A percentile compares a stretch with the other conserved stretches of the same genome.
Evolutionary conservation across 257 asterid species (phyloP).

Genomic region (Salvia miltiorrhiza): DNA sequence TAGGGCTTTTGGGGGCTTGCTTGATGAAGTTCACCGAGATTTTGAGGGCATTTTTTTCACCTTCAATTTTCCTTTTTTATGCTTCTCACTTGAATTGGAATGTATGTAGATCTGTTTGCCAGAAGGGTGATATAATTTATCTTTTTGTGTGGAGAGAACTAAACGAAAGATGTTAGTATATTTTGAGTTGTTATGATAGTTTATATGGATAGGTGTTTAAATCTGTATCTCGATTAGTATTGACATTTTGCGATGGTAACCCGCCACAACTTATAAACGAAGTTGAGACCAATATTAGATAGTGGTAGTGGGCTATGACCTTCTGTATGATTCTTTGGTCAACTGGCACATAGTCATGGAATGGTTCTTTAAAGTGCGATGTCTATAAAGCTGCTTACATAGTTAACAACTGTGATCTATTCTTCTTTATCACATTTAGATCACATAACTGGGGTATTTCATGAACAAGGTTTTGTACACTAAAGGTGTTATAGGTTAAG

Average conservation of each 20-base stretch:
- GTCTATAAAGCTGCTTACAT: background rate
- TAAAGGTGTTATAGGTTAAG: background rate
- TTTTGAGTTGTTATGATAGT: background rate
- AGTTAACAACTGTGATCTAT: background rate
- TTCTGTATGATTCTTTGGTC: slow-evolving; percentile 2
- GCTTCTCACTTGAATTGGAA: slow-evolving; percentile 16
- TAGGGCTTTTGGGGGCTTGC: slow-evolving; percentile 18
- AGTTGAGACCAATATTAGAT: background rate
- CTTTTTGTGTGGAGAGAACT: background rate
- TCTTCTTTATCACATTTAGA: background rate
- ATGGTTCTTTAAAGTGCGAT: background rate
- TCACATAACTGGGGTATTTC: background rate
- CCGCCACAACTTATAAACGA: background rate
- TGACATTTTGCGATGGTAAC: background rate
- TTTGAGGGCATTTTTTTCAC: background rate
- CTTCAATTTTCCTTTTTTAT: background rate
- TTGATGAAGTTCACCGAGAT: slow-evolving; percentile 13
- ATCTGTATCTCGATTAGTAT: slow-evolving; percentile 1
- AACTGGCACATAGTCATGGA: background rate
- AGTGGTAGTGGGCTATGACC: slow-evolving; percentile 4
- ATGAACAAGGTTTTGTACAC: background rate
- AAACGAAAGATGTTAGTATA: background rate
- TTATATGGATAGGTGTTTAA: background rate
- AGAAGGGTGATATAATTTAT: background rate
- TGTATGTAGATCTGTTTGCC: slow-evolving; percentile 20